Evolutionary conservation across 345 rosid species (phyloP), one percentile per base, ranked within the genome.

Genomic region (Laguncularia racemosa): DNA sequence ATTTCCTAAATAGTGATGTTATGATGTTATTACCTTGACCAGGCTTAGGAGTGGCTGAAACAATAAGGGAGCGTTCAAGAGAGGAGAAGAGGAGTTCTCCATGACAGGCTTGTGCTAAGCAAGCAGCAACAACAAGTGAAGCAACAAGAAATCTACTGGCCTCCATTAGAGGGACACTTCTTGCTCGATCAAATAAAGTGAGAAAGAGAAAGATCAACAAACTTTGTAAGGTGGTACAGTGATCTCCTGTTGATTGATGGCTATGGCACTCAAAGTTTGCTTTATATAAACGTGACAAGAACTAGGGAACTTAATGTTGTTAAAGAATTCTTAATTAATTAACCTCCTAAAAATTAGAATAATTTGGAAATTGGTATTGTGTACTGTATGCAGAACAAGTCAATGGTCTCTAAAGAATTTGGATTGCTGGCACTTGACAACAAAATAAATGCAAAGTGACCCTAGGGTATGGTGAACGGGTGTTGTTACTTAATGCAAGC

Each of bases 61-160:
- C 80, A 5, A 58, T 56, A 20, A 88, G 58, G 15, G 80, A 64
- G 11, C 44, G 51, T 21, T 68, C 58, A 19, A 84, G 79, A 14
- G 84, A 57, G 21, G 78, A 55, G 64, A 84, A 78, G 60, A 76
- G 78, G 14, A 63, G 33, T 12, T 55, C 58, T 14, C 75, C 79
- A 49, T 50, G 20, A 16, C 64, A 70, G 19, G 58, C 23, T 51
- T 50, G 63, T 4, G 61, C 40, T 19, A 70, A 40, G 60, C 55
- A 50, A 21, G 59, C 56, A 52, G 38, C 57, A 48, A 74, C 47
- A 18, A 67, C 50, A 44, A 58, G 60, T 0, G 71, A 58, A 48
- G 57, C 66, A 55, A 67, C 53, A 57, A 63, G 13, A 44, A 53
- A 16, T 12, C 20, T 16, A 19, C 16, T 16, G 2, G 40, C 48